Evolutionary conservation across 1,139 yeast species (phyloP).

Genomic region (Yamadazyma jaroonii): DNA sequence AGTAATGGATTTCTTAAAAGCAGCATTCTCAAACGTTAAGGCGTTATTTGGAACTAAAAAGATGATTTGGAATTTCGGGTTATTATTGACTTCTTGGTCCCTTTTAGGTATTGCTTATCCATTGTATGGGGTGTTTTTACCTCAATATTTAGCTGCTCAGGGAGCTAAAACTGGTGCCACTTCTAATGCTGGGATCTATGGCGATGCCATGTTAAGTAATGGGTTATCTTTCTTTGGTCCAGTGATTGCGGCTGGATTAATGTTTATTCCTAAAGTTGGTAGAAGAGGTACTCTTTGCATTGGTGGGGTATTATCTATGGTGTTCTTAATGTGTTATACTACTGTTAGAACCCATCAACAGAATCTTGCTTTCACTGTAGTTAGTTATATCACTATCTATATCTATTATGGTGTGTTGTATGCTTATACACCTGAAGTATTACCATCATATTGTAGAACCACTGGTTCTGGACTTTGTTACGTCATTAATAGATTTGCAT

Average conservation of each 20-base stretch:
- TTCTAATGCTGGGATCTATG: conserved; percentile 38
- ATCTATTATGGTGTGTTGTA: conserved; percentile 54
- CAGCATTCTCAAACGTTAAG: conserved; percentile 22
- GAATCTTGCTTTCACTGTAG: conserved; percentile 52
- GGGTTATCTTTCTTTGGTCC: conserved; percentile 58
- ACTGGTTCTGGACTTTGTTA: conserved; percentile 56
- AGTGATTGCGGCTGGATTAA: conserved; percentile 46
- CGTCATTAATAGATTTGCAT: conserved; percentile 43
- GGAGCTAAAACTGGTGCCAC: conserved; percentile 43
- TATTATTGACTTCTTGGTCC: conserved; percentile 47
- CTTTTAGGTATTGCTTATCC: conserved; percentile 55
- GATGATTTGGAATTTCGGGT: conserved; percentile 38
- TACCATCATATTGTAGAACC: conserved; percentile 54
- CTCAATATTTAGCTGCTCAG: conserved; percentile 42
- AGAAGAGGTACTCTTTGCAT: conserved; percentile 55
- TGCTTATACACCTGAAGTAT: conserved; percentile 59
- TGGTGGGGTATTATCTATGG: conserved; percentile 53
- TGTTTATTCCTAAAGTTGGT: conserved; percentile 47
- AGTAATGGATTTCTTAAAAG: conserved; percentile 14
- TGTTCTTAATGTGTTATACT: conserved; percentile 56
- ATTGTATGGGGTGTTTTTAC: conserved; percentile 49
- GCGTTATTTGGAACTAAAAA: conserved; percentile 37
- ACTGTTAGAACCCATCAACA: conserved; percentile 48
- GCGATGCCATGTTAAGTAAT: conserved; percentile 52
- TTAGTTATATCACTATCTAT: conserved; percentile 48